phyloP scores from a whole-genome alignment of 2,329 filamentous ascomycete genomes.

The Cytospora piceae region DNA sequence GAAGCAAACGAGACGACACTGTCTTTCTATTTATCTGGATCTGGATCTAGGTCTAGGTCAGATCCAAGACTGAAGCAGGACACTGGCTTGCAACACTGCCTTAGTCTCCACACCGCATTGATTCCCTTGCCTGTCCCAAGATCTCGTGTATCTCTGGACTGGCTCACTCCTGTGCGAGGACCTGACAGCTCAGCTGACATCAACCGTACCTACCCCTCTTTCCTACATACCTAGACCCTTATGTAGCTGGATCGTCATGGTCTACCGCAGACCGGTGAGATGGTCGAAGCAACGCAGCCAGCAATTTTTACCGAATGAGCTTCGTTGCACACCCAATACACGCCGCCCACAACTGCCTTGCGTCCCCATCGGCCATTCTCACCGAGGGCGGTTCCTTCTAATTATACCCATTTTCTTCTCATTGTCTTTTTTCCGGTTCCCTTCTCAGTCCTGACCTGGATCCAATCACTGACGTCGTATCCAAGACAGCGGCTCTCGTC shows the following conservation, averaged over 20 bases:
- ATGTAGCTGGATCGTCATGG: conserved; percentile 17
- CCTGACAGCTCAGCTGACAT: conserved; percentile 10
- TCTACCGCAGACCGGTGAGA: conserved; percentile 26
- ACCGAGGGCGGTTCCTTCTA: conserved; percentile 22
- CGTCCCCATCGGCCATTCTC: conserved; percentile 22
- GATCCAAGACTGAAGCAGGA: conserved; percentile 11
- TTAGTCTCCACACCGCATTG: conserved; percentile 20
- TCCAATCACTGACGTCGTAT: conserved; percentile 28
- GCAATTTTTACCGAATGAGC: conserved; percentile 22
- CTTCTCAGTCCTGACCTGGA: conserved; percentile 18
- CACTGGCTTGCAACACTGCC: conserved; percentile 14
- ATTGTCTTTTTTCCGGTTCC: conserved; percentile 8
- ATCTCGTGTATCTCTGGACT: conserved; percentile 9
- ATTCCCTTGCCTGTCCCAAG: conserved; percentile 21
- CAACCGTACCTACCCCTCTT: conserved; percentile 31
- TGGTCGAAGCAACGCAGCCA: conserved; percentile 15
- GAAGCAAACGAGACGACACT: conserved; percentile 12
- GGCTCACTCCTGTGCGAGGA: conserved; percentile 13
- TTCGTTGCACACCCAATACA: conserved; percentile 22
- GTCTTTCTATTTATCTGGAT: conserved; percentile 8
- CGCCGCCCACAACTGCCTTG: conserved; percentile 25
- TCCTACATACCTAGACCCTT: conserved; percentile 19
- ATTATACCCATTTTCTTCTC: conserved; percentile 13
- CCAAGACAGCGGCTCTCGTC: conserved; percentile 23
- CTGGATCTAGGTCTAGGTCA: conserved; percentile 1